Evolutionary conservation across 345 rosid species (phyloP), one percentile per base, ranked within the genome.

Genomic region (Citrus reticulata): DNA sequence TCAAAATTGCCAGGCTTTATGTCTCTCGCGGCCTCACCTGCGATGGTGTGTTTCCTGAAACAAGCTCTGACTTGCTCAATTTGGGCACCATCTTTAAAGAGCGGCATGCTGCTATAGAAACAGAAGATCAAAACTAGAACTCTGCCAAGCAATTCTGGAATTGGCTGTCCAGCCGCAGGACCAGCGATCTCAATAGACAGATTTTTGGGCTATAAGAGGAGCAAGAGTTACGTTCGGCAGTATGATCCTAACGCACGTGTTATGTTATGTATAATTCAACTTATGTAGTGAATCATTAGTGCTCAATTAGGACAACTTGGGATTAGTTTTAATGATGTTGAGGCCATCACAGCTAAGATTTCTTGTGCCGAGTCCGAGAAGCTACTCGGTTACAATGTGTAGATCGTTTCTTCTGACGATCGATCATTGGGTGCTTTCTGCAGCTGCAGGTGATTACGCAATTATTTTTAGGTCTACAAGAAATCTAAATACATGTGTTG

Each of bases 241-340:
- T 49, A 46, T 4, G 82, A 84, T 0, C 78, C 35, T 25, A 16
- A 13, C 1, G 70, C 2, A 9, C 7, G 5, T 9, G 72, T 68
- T 24, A 69, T 9, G 72, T 68, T n/a, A 69, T 22, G 35, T 86
- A 85, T 65, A 79, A 88, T 77, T n/a, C 77, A 37, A 81, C 86
- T 5, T 85, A 78, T 30, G 87, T 70, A 6, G 82, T 80, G 58
- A 85, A 83, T 72, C 51, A 55, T 54, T 84, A 70, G 66, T 39
- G 42, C 42, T 64, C 39, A 4, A 16, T 34, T 35, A 77, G 84
- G 29, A 60, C 66, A 14, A 6, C 0, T 30, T 88, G 91, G 93
- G 93, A 78, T 88, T 42, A 83, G 81, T 79, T 90, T 81, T 62
- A 88, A 86, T 54, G 87, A 77, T 29, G 85, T 75, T 22, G 88